These are phyloP conservation scores for Erodium maritimum DNA, from an alignment of 345 rosid species.

Conservation along the genomic window DNA sequence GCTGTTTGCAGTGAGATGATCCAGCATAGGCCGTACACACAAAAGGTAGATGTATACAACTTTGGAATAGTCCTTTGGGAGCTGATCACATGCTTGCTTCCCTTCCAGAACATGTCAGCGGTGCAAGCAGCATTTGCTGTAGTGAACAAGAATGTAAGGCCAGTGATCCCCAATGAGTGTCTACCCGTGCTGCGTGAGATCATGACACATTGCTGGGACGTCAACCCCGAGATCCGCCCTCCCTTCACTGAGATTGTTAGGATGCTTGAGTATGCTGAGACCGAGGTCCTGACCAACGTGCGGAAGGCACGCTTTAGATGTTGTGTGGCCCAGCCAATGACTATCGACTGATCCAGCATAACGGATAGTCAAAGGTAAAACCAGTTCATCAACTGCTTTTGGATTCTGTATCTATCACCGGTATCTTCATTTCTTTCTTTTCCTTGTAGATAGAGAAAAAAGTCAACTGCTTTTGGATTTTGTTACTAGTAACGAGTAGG, in stretches of 20 bases:
- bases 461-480: too few species aligned
- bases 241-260: conserved; percentile 22
- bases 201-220: conserved; percentile 33
- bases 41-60: conserved; percentile 39
- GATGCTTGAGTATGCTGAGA: conserved; percentile 27
- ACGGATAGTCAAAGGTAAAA: not conserved
- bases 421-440: too few species aligned
- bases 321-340: conserved; percentile 30
- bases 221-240: conserved; percentile 29
- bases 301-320: conserved; percentile 41
- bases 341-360: conserved; percentile 16
- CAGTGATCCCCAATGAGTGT: conserved; percentile 23
- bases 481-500: too few species aligned
- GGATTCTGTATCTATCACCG: too few species aligned
- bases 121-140: conserved; percentile 42
- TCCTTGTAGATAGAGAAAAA: too few species aligned
- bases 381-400: too few species aligned
- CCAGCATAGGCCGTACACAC: conserved; percentile 33
- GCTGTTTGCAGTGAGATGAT: conserved; percentile 29
- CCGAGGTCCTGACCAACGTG: conserved; percentile 25
- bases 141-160: conserved; percentile 28
- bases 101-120: conserved; percentile 35
- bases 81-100: conserved; percentile 29
- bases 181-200: conserved; percentile 25
- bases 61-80: conserved; percentile 46